Evolutionary conservation across 2,329 filamentous ascomycete species (phyloP).

Genomic region (Aureobasidium melanogenum): DNA sequence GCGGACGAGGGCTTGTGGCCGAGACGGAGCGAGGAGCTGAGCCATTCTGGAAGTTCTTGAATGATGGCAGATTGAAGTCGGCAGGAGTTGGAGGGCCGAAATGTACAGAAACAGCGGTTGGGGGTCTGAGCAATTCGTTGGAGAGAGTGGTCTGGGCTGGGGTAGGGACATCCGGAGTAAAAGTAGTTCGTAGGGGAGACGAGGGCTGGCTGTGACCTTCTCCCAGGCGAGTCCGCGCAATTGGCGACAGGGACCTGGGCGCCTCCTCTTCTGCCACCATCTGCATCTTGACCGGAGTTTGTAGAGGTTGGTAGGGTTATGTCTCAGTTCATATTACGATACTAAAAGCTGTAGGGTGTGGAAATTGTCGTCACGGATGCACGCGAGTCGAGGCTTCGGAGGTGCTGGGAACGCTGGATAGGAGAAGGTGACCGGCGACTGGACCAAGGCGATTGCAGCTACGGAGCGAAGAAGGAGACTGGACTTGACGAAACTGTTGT

Average conservation of each 20-base stretch:
- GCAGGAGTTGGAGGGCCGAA: conserved; percentile 9
- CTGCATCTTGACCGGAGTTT: neutral
- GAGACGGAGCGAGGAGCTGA: neutral
- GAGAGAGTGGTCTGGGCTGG: neutral
- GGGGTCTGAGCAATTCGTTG: neutral
- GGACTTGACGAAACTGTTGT: neutral
- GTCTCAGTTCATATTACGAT: conserved; percentile 3
- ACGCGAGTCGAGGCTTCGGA: neutral
- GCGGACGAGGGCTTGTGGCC: neutral
- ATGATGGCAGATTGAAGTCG: conserved; percentile 4
- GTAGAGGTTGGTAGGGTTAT: neutral
- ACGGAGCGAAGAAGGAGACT: neutral
- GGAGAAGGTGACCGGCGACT: neutral
- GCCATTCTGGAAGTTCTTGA: neutral
- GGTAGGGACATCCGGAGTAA: neutral
- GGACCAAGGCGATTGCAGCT: neutral
- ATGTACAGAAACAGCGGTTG: conserved; percentile 6
- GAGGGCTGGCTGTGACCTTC: conserved; percentile 5
- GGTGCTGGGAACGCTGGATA: neutral
- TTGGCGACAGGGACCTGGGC: conserved; percentile 6
- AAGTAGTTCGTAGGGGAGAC: conserved; percentile 7
- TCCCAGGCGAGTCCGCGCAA: neutral
- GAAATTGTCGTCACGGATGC: neutral
- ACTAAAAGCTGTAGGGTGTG: neutral
- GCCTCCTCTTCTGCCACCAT: conserved; percentile 10